Evolutionary conservation across 1,284 basidiomycete genomes (phyloP), one percentile per base, ranked within the genome.

Genomic region (Takashimella koratensis): DNA sequence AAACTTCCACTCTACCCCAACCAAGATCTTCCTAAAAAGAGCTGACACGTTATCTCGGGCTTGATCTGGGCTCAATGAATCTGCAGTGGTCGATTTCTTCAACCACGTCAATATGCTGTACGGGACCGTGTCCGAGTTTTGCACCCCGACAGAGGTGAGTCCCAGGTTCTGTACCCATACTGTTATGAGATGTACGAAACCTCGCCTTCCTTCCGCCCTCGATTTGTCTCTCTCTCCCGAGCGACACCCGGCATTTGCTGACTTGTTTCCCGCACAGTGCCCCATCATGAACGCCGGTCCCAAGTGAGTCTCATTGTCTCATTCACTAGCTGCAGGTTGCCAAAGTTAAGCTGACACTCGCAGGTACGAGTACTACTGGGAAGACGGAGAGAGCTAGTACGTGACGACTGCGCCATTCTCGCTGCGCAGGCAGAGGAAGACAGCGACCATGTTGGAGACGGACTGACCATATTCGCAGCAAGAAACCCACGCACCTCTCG

Each of bases 211-310:
- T n/a, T n/a, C n/a, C n/a, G n/a, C n/a, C n/a, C n/a, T n/a, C n/a
- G n/a, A n/a, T n/a, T n/a, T n/a, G n/a, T n/a, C n/a, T n/a, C n/a
- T n/a, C n/a, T n/a, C n/a, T n/a, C n/a, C n/a, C n/a, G n/a, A n/a
- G n/a, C n/a, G n/a, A n/a, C n/a, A n/a, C n/a, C n/a, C n/a, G n/a
- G n/a, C n/a, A n/a, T n/a, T n/a, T 21, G 46, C 51, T 57, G 55
- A 55, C 26, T 1, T 5, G 19, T n/a, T n/a, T n/a, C n/a, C 24
- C 3, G 19, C n/a, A 16, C 63, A 95, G 87, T 99, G 96, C 72
- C 92, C 93, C 5, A 88, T 97, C 63, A 99, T 99, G 96, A 96
- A 93, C 69, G 95, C 96, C 5, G 96, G 96, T 10, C 91, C 94
- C 62, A 84, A 95, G 87, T 94, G 65, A 63, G 83, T 77, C 39